phyloP scores from a whole-genome alignment of 345 rosid species.

The Psidium guajava region DNA sequence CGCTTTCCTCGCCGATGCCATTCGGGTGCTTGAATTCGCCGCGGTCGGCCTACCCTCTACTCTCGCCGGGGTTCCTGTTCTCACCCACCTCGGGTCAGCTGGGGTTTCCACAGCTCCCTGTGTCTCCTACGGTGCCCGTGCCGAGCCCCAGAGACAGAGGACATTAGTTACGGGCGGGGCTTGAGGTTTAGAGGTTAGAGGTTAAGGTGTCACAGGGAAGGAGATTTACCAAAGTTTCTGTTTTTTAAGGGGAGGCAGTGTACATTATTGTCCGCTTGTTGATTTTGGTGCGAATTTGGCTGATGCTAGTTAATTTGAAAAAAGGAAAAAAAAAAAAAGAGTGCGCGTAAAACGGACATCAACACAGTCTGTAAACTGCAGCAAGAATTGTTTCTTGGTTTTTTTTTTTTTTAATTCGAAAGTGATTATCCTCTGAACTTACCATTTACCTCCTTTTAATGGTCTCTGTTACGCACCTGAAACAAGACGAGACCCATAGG shows the following conservation, averaged over 20 bases:
- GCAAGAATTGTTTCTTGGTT: neutral
- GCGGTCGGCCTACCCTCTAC: slow-evolving; percentile 43
- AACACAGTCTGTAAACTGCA: neutral
- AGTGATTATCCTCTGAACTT: neutral
- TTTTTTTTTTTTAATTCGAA: neutral
- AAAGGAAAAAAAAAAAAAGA: too few species aligned
- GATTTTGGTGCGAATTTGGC: neutral
- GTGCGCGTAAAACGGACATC: neutral
- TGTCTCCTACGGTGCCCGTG: slow-evolving; percentile 64
- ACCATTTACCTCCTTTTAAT: neutral
- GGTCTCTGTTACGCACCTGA: neutral
- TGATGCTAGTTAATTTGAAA: neutral
- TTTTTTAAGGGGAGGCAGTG: neutral
- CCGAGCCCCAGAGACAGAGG: slow-evolving; percentile 63
- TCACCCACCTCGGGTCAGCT: slow-evolving; percentile 51
- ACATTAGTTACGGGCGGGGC: slow-evolving; percentile 1
- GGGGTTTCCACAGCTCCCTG: slow-evolving; percentile 45
- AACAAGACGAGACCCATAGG: neutral
- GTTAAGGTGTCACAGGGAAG: slow-evolving; percentile 3
- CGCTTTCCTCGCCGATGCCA: slow-evolving; percentile 32
- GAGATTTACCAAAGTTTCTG: neutral
- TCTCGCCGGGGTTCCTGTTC: slow-evolving; percentile 51
- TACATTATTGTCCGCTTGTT: neutral
- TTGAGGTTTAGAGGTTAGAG: neutral
- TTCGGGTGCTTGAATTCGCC: slow-evolving; percentile 86